Conservation (phyloP, 2,329 filamentous ascomycete genomes). For the Talaromyces sp. region DNA sequence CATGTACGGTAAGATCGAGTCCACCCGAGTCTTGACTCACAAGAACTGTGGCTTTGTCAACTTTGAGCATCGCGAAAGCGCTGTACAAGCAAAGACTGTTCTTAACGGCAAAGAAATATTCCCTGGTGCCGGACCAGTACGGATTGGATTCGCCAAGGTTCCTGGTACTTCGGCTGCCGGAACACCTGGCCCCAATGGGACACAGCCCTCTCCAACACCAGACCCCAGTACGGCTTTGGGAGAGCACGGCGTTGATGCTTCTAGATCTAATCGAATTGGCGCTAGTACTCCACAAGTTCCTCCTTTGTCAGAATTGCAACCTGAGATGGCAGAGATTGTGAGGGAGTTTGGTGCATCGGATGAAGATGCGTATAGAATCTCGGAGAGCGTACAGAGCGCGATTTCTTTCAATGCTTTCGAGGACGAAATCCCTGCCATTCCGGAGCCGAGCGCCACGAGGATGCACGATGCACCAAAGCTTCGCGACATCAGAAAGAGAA, state of each 20-base stretch:
- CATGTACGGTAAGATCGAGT: slow-evolving; percentile 84
- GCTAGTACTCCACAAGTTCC: slow-evolving; percentile 53
- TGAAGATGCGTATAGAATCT: slow-evolving; percentile 69
- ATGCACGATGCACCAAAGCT: slow-evolving; percentile 92
- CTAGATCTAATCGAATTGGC: slow-evolving; percentile 26
- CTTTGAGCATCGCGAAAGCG: slow-evolving; percentile 86
- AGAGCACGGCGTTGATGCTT: slow-evolving; percentile 18
- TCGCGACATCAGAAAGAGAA: slow-evolving; percentile 91
- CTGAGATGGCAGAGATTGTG: slow-evolving; percentile 79
- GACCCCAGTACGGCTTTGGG: slow-evolving; percentile 60
- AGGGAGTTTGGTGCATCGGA: slow-evolving; percentile 79
- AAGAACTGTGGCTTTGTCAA: slow-evolving; percentile 99
- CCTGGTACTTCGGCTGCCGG: slow-evolving; percentile 72
- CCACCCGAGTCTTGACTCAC: slow-evolving; percentile 87
- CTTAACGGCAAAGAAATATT: slow-evolving; percentile 98
- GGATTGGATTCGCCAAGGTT: slow-evolving; percentile 96
- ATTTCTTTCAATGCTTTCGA: slow-evolving; percentile 67
- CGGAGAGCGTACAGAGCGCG: slow-evolving; percentile 66
- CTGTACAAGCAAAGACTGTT: slow-evolving; percentile 76
- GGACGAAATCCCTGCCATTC: slow-evolving; percentile 81
- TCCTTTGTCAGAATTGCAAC: slow-evolving; percentile 68
- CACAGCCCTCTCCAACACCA: slow-evolving; percentile 85
- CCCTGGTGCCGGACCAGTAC: slow-evolving; percentile 86
- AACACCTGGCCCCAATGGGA: slow-evolving; percentile 80
- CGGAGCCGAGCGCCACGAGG: slow-evolving; percentile 80